These are phyloP conservation scores for Apiospora pterosperma DNA, from an alignment of 2,329 filamentous ascomycete species.

Conservation along the genomic window DNA sequence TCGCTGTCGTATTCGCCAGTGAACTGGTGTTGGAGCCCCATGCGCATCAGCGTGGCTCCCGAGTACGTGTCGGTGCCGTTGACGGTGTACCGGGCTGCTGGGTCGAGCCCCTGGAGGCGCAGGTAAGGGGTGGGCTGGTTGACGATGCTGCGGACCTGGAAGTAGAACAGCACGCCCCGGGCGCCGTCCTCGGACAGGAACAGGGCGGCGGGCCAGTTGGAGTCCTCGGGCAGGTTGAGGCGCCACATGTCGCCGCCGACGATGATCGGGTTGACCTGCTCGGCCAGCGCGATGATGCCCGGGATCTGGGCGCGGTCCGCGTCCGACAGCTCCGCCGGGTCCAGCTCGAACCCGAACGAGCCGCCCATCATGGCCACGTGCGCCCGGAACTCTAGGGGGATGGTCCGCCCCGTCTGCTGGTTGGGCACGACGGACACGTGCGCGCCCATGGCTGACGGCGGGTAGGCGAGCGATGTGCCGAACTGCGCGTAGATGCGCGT, in stretches of 20 bases:
- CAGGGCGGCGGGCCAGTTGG: slow-evolving; percentile 60
- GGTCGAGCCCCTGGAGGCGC: slow-evolving; percentile 54
- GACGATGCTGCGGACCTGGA: slow-evolving; percentile 51
- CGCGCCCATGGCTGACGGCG: slow-evolving; percentile 61
- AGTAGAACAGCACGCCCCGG: slow-evolving; percentile 55
- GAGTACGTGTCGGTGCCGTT: slow-evolving; percentile 43
- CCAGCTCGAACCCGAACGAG: slow-evolving; percentile 62
- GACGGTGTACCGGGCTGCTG: slow-evolving; percentile 48
- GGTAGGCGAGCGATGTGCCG: slow-evolving; percentile 61
- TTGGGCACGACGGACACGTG: slow-evolving; percentile 62
- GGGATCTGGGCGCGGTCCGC: slow-evolving; percentile 54
- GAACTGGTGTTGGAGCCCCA: slow-evolving; percentile 52
- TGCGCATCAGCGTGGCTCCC: slow-evolving; percentile 60
- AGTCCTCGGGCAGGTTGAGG: slow-evolving; percentile 52
- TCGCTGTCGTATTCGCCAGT: slow-evolving; percentile 53
- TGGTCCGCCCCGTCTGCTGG: slow-evolving; percentile 50
- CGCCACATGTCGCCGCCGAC: slow-evolving; percentile 58
- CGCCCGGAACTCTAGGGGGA: slow-evolving; percentile 56
- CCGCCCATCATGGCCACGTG: slow-evolving; percentile 69
- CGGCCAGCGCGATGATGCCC: slow-evolving; percentile 48
- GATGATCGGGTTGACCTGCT: slow-evolving; percentile 57
- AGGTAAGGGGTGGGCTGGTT: slow-evolving; percentile 53
- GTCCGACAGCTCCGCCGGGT: slow-evolving; percentile 47
- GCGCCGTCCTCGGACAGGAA: slow-evolving; percentile 51
- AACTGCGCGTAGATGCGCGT: slow-evolving; percentile 61